phyloP scores from a whole-genome alignment of 345 rosid genomes.

The Carallia brachiata region DNA sequence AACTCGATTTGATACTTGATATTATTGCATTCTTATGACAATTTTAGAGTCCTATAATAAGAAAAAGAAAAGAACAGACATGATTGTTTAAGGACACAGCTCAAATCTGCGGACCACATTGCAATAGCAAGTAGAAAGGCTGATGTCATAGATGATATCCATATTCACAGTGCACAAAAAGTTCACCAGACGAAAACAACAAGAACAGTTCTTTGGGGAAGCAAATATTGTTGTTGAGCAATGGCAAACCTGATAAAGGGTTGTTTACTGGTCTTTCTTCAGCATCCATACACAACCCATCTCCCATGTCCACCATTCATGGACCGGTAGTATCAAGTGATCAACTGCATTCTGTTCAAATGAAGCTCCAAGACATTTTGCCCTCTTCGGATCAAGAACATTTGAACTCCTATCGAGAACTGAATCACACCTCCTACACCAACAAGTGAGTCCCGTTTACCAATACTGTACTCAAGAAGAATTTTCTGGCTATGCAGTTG shows the following conservation, averaged over 20 bases:
- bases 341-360: constrained; percentile 57
- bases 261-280: background rate
- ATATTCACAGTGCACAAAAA: background rate
- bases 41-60: background rate
- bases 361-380: constrained; percentile 25
- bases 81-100: no score
- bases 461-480: constrained; percentile 64
- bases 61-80: background rate
- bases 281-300: background rate
- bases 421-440: constrained; percentile 66
- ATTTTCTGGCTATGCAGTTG: no score
- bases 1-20: no score
- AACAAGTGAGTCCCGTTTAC: constrained; percentile 60
- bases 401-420: constrained; percentile 49
- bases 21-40: background rate
- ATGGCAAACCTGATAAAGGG: background rate
- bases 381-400: constrained; percentile 39
- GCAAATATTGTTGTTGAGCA: background rate
- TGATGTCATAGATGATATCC: background rate
- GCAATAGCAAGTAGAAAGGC: constrained; percentile 4
- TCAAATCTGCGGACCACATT: background rate
- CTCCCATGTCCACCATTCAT: background rate
- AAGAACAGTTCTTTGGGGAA: background rate
- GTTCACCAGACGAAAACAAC: background rate
- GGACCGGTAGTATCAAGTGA: background rate